Evolutionary conservation across 345 rosid species (phyloP).

Genomic region (Populus alba): DNA sequence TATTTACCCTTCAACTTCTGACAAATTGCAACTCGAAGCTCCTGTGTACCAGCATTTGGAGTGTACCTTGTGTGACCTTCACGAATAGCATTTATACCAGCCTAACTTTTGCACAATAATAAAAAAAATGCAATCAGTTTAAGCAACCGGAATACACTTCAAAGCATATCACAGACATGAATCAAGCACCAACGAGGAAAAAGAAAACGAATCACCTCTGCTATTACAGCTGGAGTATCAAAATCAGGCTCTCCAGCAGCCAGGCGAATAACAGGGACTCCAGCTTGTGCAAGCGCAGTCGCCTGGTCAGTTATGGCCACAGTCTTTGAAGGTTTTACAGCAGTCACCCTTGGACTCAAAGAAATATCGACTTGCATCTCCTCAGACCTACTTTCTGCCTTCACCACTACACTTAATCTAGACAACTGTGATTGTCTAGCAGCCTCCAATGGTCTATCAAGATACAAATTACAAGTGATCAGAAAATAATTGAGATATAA

Average conservation of each 20-base stretch:
- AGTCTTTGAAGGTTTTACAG: conserved; percentile 88
- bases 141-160: background rate
- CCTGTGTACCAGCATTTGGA: conserved; percentile 82
- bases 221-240: conserved; percentile 69
- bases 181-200: background rate
- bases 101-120: conserved; percentile 37
- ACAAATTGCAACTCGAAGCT: conserved; percentile 84
- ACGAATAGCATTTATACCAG: conserved; percentile 85
- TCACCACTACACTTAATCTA: conserved; percentile 39
- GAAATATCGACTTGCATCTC: conserved; percentile 56
- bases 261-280: conserved; percentile 78
- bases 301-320: conserved; percentile 92
- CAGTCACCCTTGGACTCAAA: conserved; percentile 79
- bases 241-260: conserved; percentile 99
- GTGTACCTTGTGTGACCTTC: conserved; percentile 88
- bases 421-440: conserved; percentile 27
- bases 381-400: conserved; percentile 36
- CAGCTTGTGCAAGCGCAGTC: conserved; percentile 83
- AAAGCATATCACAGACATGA: background rate
- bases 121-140: background rate
- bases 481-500: background rate
- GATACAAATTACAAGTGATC: background rate
- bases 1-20: conserved; percentile 66
- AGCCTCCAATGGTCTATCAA: conserved; percentile 36
- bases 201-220: conserved; percentile 51